phyloP scores from a whole-genome alignment of 2,329 filamentous ascomycete species.

The Mycosphaerelloides madeirae region DNA sequence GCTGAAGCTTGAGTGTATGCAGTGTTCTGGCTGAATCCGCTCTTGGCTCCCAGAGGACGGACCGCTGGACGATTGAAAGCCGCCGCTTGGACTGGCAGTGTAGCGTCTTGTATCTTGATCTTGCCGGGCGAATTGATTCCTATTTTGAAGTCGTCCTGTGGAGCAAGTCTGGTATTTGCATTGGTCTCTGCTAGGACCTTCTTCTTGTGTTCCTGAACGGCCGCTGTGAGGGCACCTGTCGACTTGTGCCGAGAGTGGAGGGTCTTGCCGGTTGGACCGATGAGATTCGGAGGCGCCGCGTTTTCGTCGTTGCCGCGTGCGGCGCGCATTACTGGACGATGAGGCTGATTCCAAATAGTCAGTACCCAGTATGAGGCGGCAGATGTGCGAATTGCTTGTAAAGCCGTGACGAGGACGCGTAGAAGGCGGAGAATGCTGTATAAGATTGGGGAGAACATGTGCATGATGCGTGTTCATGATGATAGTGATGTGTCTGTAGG shows the following conservation, averaged over 20 bases:
- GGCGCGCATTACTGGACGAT: conserved; percentile 53
- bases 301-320: conserved; percentile 67
- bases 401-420: too few relatives aligned
- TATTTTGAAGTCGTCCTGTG: conserved; percentile 55
- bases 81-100: conserved; percentile 44
- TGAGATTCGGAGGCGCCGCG: conserved; percentile 39
- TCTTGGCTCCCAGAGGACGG: conserved; percentile 44
- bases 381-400: background rate
- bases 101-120: conserved; percentile 33
- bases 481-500: too few relatives aligned
- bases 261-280: conserved; percentile 50
- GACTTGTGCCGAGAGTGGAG: conserved; percentile 82
- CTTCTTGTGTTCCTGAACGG: conserved; percentile 10
- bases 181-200: conserved; percentile 39
- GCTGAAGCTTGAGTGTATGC: conserved; percentile 26
- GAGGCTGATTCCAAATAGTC: conserved; percentile 53
- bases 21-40: conserved; percentile 36
- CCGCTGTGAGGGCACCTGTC: conserved; percentile 15
- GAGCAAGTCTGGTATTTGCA: conserved; percentile 28
- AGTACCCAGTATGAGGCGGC: conserved; percentile 22
- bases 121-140: conserved; percentile 43
- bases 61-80: conserved; percentile 54
- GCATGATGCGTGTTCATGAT: conserved; percentile 1
- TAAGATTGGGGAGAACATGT: background rate
- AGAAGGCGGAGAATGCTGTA: too few relatives aligned